These are phyloP conservation scores for Saccharomyces hybrid DNA, from an alignment of 1,139 yeast genomes.

Conservation along the genomic window DNA sequence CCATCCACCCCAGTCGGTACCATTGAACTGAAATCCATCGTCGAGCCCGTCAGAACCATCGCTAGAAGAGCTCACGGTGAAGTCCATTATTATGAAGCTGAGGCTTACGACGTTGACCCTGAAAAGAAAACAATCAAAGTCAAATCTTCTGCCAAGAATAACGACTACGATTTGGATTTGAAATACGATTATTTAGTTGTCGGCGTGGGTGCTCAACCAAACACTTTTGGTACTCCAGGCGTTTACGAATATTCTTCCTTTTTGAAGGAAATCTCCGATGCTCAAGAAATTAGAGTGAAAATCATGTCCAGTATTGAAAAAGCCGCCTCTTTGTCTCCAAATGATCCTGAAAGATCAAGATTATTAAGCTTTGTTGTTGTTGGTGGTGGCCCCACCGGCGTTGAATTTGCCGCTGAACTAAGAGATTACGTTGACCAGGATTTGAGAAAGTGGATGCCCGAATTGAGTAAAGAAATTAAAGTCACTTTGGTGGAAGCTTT, in stretches of 20 bases:
- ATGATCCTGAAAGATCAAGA: conserved; percentile 73
- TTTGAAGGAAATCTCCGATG: conserved; percentile 80
- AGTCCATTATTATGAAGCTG: conserved; percentile 85
- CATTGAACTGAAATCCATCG: conserved; percentile 80
- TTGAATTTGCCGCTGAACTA: conserved; percentile 90
- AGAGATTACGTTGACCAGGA: conserved; percentile 93
- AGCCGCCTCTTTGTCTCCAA: conserved; percentile 68
- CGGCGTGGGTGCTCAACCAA: conserved; percentile 90
- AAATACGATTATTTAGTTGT: conserved; percentile 74
- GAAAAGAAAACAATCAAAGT: conserved; percentile 53
- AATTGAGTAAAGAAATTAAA: conserved; percentile 68
- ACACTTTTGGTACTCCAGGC: conserved; percentile 91
- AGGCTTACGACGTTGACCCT: conserved; percentile 77
- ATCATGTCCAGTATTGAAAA: conserved; percentile 78
- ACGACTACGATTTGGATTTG: conserved; percentile 42
- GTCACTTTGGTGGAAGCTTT: conserved; percentile 85
- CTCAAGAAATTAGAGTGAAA: conserved; percentile 66
- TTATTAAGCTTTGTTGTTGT: conserved; percentile 78
- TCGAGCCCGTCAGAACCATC: conserved; percentile 75
- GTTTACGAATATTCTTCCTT: conserved; percentile 81
- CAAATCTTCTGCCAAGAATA: conserved; percentile 32
- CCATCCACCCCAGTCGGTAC: conserved; percentile 95
- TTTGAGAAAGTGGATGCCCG: conserved; percentile 82
- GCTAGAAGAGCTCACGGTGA: conserved; percentile 69
- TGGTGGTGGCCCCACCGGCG: conserved; percentile 98